phyloP scores from a whole-genome alignment of 2,329 filamentous ascomycete species.

The Lasiodiplodia theobromae region DNA sequence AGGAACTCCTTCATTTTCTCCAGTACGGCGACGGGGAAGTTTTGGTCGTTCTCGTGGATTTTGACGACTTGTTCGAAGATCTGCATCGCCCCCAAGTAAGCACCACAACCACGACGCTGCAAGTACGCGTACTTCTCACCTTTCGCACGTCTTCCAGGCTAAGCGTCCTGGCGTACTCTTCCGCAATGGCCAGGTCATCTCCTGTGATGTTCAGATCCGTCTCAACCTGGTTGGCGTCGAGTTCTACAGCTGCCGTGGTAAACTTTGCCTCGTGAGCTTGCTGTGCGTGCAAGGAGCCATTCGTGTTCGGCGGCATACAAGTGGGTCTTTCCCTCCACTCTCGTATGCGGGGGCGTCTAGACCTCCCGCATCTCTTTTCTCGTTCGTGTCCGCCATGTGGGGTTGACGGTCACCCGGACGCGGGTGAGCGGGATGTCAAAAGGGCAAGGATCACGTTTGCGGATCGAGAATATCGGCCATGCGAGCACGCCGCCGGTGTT shows the following conservation, averaged over 20 bases:
- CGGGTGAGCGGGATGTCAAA: not conserved
- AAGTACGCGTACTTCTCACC: not conserved
- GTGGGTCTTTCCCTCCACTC: not conserved
- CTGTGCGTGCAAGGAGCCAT: not conserved
- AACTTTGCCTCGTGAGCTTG: not conserved
- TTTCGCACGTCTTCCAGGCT: slow-evolving; percentile 26
- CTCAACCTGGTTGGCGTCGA: slow-evolving; percentile 14
- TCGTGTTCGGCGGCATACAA: not conserved
- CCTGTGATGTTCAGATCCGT: slow-evolving; percentile 30
- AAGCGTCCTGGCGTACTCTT: slow-evolving; percentile 25
- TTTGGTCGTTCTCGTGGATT: slow-evolving; percentile 56
- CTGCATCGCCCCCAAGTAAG: not conserved
- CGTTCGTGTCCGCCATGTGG: not conserved
- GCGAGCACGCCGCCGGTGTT: not conserved
- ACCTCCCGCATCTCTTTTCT: not conserved
- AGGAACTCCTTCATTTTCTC: slow-evolving; percentile 53
- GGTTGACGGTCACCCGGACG: too few relatives aligned
- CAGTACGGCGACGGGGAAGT: slow-evolving; percentile 54
- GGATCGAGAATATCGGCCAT: not conserved
- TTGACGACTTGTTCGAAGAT: slow-evolving; percentile 43
- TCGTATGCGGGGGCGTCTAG: not conserved
- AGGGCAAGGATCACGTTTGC: not conserved
- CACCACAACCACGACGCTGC: too few relatives aligned
- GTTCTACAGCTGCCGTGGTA: not conserved
- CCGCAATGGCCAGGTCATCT: slow-evolving; percentile 28